phyloP scores from a whole-genome alignment of 31 red algal genomes.

The Asparagopsis taxiformis region DNA sequence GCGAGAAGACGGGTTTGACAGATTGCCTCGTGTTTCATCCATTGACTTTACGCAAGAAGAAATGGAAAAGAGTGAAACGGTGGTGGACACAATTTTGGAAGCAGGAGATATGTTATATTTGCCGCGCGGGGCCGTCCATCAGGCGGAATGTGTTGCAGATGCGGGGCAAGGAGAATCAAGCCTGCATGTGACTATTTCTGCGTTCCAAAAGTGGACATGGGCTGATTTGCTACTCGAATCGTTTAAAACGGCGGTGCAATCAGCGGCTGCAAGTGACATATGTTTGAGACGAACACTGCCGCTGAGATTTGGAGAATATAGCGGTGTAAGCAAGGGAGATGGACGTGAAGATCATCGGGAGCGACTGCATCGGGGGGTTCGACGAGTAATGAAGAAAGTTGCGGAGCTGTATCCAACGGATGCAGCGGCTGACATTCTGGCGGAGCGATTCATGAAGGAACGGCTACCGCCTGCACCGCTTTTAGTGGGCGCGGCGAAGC shows the following conservation, averaged over 20 bases:
- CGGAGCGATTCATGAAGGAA: conserved; percentile 47
- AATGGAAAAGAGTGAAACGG: conserved; percentile 12
- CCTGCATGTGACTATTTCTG: conserved; percentile 72
- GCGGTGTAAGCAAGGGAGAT: conserved; percentile 8
- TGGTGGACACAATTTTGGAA: conserved; percentile 33
- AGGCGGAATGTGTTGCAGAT: conserved; percentile 30
- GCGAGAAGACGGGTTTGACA: conserved; percentile 43
- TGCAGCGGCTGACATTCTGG: conserved; percentile 46
- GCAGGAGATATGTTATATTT: conserved; percentile 78
- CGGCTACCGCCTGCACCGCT: conserved; percentile 44
- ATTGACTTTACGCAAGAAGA: conserved; percentile 66
- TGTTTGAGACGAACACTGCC: conserved; percentile 47
- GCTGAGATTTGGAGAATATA: conserved; percentile 35
- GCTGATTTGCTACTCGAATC: conserved; percentile 57
- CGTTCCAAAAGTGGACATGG: conserved; percentile 82
- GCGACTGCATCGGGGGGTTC: conserved; percentile 23
- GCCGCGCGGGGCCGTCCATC: conserved; percentile 66
- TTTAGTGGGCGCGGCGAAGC: not conserved
- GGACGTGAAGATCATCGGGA: conserved; percentile 5
- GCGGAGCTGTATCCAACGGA: conserved; percentile 51
- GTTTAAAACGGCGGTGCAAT: conserved; percentile 46
- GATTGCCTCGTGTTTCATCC: conserved; percentile 43
- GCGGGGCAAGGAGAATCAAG: not conserved
- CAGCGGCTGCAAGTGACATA: conserved; percentile 29
- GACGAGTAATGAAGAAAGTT: conserved; percentile 6